Evolutionary conservation across 1,284 basidiomycete species (phyloP).

Genomic region (Cystobasidiaceae sp.): DNA sequence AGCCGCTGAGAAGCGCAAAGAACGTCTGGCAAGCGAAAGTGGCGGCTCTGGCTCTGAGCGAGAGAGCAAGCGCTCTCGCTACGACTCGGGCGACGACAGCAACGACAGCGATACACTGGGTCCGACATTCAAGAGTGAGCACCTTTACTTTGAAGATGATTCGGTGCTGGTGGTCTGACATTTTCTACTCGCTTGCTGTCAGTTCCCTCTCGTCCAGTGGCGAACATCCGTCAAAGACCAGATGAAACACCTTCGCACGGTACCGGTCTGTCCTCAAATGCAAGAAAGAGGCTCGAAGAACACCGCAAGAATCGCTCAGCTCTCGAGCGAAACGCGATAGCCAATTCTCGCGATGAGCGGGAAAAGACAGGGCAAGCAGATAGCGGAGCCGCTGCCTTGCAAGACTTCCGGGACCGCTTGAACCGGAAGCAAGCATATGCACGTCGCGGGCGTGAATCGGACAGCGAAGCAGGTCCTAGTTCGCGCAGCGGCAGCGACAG

Average conservation of each 20-base stretch:
- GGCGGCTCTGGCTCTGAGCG: slow-evolving; percentile 52
- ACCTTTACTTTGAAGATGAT: not conserved
- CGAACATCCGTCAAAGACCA: slow-evolving; percentile 61
- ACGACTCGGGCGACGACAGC: slow-evolving; percentile 53
- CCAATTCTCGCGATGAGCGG: slow-evolving; percentile 35
- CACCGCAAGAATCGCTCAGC: slow-evolving; percentile 51
- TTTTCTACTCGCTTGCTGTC: slow-evolving; percentile 33
- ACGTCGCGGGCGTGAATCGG: no score
- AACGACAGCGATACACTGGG: slow-evolving; percentile 49
- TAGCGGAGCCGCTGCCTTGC: slow-evolving; percentile 38
- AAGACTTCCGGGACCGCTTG: slow-evolving; percentile 42
- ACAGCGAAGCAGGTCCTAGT: slow-evolving; percentile 7
- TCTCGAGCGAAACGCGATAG: slow-evolving; percentile 31
- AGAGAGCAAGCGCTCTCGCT: slow-evolving; percentile 61
- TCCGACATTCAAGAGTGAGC: slow-evolving; percentile 69
- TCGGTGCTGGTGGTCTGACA: not conserved
- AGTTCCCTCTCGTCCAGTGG: slow-evolving; percentile 6
- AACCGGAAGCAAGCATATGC: slow-evolving; percentile 39
- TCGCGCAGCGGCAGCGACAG: slow-evolving; percentile 4
- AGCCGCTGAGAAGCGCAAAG: slow-evolving; percentile 74
- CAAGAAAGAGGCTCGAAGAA: slow-evolving; percentile 67
- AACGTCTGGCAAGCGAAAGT: slow-evolving; percentile 35
- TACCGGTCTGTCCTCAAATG: slow-evolving; percentile 73
- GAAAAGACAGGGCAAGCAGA: slow-evolving; percentile 31
- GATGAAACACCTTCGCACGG: slow-evolving; percentile 92